These are phyloP conservation scores for Fraxinus velutina DNA, from an alignment of 305 asterid species.

Conservation along the genomic window DNA sequence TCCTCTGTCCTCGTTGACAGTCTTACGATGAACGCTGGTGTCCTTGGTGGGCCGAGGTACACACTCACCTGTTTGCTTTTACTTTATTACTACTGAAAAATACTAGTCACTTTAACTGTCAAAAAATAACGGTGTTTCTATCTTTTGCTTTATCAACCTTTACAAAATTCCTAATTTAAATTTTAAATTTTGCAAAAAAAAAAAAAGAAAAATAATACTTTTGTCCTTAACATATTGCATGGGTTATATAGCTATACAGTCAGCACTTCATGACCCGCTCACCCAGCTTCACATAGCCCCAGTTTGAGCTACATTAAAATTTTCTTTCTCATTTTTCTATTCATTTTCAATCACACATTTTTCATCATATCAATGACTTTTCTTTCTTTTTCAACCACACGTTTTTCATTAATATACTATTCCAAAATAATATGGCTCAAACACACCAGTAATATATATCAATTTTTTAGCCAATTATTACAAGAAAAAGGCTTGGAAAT, in stretches of 20 bases:
- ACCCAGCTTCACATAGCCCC: neutral
- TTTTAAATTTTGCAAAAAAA: neutral
- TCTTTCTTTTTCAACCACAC: no score
- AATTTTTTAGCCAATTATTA: no score
- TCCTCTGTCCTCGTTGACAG: slow-evolving; percentile 50
- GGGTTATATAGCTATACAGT: neutral
- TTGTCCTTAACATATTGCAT: neutral
- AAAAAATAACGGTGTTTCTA: neutral
- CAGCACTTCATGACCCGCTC: neutral
- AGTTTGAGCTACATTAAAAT: no score
- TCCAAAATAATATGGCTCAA: no score
- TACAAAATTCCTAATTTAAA: neutral
- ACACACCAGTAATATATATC: no score
- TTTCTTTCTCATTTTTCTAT: no score
- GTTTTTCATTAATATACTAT: no score
- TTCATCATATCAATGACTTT: no score
- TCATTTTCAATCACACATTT: no score
- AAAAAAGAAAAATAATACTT: neutral
- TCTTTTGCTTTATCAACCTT: neutral
- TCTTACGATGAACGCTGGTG: slow-evolving; percentile 65
- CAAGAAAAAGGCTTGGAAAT: neutral
- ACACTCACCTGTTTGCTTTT: neutral
- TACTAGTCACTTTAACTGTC: neutral
- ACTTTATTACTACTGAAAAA: neutral
- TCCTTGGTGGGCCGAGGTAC: slow-evolving; percentile 55